Evolutionary conservation across 768 basidiomycete genomes (phyloP), one percentile per base, ranked within the genome.

Genomic region (Trametes elegans): DNA sequence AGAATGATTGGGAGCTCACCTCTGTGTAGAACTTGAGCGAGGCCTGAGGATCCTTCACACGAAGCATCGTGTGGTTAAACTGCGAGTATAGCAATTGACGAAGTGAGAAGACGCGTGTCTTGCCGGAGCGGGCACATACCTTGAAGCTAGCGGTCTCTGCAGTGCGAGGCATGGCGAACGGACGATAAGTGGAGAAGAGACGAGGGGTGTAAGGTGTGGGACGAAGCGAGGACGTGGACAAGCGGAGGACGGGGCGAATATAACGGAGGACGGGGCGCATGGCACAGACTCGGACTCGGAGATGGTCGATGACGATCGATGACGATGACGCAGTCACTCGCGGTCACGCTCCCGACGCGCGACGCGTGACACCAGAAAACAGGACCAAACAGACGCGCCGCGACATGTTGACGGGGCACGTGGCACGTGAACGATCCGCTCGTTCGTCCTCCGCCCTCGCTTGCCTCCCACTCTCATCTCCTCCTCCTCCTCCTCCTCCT

Each of bases 51-150:
- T 96, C 92, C 75, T 87, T 94, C 68, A 96, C 78, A 62, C 93
- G 82, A 63, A 94, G 69, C 92, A 92, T 93, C 18, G 88, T 90
- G 70, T 93, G 90, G 67, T 92, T 90, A 73, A 88, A 84, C 87
- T 89, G 57, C 11, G 7, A n/a, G n/a, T n/a, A n/a, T n/a, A n/a
- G n/a, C n/a, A n/a, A 29, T 9, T 1, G 7, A 38, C 7, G 14
- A 41, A 18, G 44, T 40, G 24, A 31, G 39, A 18, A 42, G 21
- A n/a, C 6, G 49, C 27, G 32, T 5, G 13, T 10, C 32, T 3
- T 18, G 23, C 10, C 11, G 16, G n/a, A 44, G 7, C 14, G 13
- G 18, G 23, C 23, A 27, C 18, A 24, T 21, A 83, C 84, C 72
- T 77, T 80, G 73, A 83, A 87, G 62, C 81, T 80, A 1, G 83